These are phyloP conservation scores for Xerocomellus amylosporus DNA, from an alignment of 768 basidiomycete genomes.

Conservation along the genomic window DNA sequence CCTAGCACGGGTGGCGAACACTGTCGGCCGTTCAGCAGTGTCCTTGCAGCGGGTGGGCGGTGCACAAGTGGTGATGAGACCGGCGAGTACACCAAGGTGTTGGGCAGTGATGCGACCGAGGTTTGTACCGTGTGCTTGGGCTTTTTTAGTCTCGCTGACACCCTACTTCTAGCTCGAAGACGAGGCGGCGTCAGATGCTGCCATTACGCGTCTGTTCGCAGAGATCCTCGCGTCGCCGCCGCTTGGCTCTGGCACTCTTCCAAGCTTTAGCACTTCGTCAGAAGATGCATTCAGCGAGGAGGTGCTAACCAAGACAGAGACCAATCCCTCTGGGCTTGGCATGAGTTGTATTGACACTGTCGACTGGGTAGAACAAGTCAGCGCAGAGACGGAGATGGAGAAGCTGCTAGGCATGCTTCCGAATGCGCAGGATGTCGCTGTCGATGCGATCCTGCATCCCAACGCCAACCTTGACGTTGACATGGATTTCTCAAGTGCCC, in stretches of 20 bases:
- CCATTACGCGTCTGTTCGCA: slow-evolving; percentile 32
- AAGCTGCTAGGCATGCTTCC: slow-evolving; percentile 56
- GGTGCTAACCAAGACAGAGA: slow-evolving; percentile 21
- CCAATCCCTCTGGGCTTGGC: slow-evolving; percentile 9
- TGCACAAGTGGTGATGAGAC: slow-evolving; percentile 31
- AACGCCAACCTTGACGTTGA: slow-evolving; percentile 22
- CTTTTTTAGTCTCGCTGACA: slow-evolving; percentile 23
- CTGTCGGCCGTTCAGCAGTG: slow-evolving; percentile 53
- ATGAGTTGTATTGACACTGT: slow-evolving; percentile 16
- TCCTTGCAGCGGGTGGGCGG: slow-evolving; percentile 93
- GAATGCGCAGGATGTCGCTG: slow-evolving; percentile 29
- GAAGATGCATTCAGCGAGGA: slow-evolving; percentile 29
- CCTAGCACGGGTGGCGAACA: slow-evolving; percentile 97
- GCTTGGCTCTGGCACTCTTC: slow-evolving; percentile 31
- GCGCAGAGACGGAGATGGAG: slow-evolving; percentile 57
- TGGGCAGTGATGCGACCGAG: slow-evolving; percentile 31
- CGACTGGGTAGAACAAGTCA: slow-evolving; percentile 29
- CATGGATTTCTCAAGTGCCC: slow-evolving; percentile 27
- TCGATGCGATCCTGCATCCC: slow-evolving; percentile 22
- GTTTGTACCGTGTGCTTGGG: slow-evolving; percentile 27
- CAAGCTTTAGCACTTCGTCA: slow-evolving; percentile 32
- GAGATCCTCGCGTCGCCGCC: slow-evolving; percentile 37
- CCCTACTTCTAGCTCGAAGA: slow-evolving; percentile 39
- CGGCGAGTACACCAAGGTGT: slow-evolving; percentile 17
- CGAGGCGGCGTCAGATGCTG: slow-evolving; percentile 47